Evolutionary conservation across 2,329 filamentous ascomycete genomes (phyloP), one percentile per base, ranked within the genome.

Genomic region (Fusarium sp.): DNA sequence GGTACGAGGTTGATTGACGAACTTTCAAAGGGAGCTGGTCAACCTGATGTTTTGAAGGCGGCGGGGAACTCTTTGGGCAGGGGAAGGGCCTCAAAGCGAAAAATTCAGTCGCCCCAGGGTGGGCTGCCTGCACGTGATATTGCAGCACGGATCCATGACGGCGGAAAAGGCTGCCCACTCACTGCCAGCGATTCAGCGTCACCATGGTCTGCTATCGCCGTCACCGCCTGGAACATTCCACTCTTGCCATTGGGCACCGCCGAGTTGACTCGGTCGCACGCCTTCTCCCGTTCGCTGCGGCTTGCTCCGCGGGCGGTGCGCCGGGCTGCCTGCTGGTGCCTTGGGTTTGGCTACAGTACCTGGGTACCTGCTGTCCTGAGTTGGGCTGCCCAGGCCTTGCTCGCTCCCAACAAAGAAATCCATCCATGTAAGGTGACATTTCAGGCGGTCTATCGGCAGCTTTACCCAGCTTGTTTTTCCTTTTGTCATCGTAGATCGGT

Each of bases 21-120:
- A 81, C 80, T 82, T 83, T 74, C 68, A 59, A 73, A 78, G 75
- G 37, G 79, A 81, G 76, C 71, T 66, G 56, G 81, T 82, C 80
- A 78, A 81, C 80, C 78, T 82, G 79, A 79, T 83, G 82, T 84
- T 85, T 83, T 84, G 82, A 82, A 81, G 80, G 82, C 80, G 81
- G 84, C 83, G 82, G 83, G 82, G 83, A 82, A 84, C 80, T 75
- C 64, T 66, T 81, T 81, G 76, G 80, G 76, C 80, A 78, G 80
- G 81, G 81, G 80, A 78, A 78, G 76, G 78, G 77, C 77, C 68
- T 80, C 79, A 81, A 62, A 82, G 82, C 81, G 82, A 84, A 85
- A 85, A 85, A 82, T 83, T 85, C 83, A 83, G 80, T 82, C 81
- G 80, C 77, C 79, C 74, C 76, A 68, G 72, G 76, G 79, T 75